Conservation (phyloP, 352 stramenopile genomes). For the Globisporangium echinulatum region DNA sequence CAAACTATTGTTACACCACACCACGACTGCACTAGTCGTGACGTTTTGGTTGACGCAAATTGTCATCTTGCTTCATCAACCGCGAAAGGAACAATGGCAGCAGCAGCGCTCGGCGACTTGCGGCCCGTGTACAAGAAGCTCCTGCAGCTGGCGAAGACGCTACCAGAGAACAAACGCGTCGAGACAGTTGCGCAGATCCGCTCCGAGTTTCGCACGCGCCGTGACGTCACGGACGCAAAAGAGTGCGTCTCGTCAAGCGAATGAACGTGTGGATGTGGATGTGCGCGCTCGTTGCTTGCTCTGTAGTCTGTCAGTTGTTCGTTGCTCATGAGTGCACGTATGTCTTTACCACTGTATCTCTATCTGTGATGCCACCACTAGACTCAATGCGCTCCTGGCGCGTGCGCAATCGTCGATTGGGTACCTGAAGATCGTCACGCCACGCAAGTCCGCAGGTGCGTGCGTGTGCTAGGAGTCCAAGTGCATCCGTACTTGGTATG, state of each 20-base stretch:
- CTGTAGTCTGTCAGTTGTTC: background rate
- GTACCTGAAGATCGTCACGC: conserved; percentile 85
- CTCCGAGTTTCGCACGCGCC: conserved; percentile 60
- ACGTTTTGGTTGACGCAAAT: background rate
- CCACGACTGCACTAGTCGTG: too few relatives aligned
- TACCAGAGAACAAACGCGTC: conserved; percentile 63
- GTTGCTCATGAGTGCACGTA: background rate
- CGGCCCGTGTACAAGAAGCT: conserved; percentile 85
- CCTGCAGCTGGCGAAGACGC: conserved; percentile 63
- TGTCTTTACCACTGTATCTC: background rate
- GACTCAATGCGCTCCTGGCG: conserved; percentile 57
- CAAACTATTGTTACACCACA: too few relatives aligned
- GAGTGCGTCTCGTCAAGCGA: conserved; percentile 34
- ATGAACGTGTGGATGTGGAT: background rate
- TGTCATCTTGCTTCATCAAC: background rate
- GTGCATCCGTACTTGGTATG: background rate
- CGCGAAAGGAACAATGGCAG: conserved; percentile 15
- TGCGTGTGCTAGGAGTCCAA: conserved; percentile 2
- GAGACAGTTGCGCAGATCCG: conserved; percentile 68
- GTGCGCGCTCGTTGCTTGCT: background rate
- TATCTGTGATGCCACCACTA: conserved; percentile 11
- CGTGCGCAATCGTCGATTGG: conserved; percentile 77
- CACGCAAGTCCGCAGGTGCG: conserved; percentile 44
- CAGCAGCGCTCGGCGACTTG: conserved; percentile 27
- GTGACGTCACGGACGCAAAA: conserved; percentile 48